phyloP scores from a whole-genome alignment of 73 alveolate genomes.

The Paramecium octaurelia region DNA sequence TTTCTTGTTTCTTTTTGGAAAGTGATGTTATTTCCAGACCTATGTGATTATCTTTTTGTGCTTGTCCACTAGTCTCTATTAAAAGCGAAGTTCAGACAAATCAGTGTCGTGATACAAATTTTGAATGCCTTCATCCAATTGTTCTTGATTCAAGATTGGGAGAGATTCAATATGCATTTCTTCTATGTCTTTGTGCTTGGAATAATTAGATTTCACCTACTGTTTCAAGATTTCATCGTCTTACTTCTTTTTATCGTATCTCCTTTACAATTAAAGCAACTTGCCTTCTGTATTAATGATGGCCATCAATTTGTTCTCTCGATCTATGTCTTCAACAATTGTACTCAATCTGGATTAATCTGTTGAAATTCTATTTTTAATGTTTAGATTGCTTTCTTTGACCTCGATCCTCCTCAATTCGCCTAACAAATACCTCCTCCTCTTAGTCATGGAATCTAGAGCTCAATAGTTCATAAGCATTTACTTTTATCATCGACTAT shows the following conservation, averaged over 20 bases:
- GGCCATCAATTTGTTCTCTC: conserved; percentile 17
- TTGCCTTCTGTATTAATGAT: conserved; percentile 28
- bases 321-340: not conserved
- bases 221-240: not conserved
- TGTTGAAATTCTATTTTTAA: not conserved
- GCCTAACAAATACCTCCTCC: not conserved
- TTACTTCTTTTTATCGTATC: not conserved
- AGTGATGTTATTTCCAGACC: not conserved
- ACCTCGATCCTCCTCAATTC: not conserved
- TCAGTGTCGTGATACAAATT: not conserved
- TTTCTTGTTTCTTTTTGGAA: not conserved
- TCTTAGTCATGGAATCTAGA: not conserved
- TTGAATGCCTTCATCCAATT: not conserved
- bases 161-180: not conserved
- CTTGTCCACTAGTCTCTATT: not conserved
- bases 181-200: not conserved
- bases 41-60: not conserved
- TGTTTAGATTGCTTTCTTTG: not conserved
- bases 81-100: not conserved
- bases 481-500: conserved; percentile 17
- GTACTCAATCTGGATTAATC: not conserved
- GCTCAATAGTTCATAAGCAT: not conserved
- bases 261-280: not conserved
- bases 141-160: not conserved
- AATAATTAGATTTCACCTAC: not conserved